These are phyloP conservation scores for Suillus occidentalis DNA, from an alignment of 768 basidiomycete species.

Conservation along the genomic window DNA sequence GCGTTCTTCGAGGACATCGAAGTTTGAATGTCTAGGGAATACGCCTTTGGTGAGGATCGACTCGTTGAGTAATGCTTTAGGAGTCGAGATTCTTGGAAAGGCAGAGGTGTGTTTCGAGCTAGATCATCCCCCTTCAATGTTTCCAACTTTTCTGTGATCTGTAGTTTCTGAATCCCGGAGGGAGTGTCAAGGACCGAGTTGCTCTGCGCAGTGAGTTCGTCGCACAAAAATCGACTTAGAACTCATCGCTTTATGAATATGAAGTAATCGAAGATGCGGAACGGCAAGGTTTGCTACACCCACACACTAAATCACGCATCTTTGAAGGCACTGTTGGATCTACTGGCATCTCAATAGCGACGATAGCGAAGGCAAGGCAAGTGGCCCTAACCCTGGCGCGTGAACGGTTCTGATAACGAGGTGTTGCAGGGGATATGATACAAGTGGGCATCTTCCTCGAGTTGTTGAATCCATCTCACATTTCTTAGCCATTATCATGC, in stretches of 20 bases:
- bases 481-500: conserved; percentile 78
- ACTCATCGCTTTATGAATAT: neutral
- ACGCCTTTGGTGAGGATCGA: conserved; percentile 92
- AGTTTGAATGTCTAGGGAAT: conserved; percentile 60
- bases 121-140: neutral
- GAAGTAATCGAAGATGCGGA: conserved; percentile 96
- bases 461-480: neutral
- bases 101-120: conserved; percentile 63
- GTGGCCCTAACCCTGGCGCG: conserved; percentile 14
- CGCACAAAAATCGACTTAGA: neutral
- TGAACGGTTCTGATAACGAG: neutral
- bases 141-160: neutral
- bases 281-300: conserved; percentile 73
- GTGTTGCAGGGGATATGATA: conserved; percentile 74
- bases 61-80: conserved; percentile 86
- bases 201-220: conserved; percentile 75
- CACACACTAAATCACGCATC: conserved; percentile 86
- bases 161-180: conserved; percentile 95
- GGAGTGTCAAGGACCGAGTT: conserved; percentile 98
- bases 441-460: conserved; percentile 49
- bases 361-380: conserved; percentile 84
- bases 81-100: conserved; percentile 94
- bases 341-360: conserved; percentile 95
- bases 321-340: conserved; percentile 98
- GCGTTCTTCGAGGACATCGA: neutral